Conservation (phyloP, 1,284 basidiomycete genomes). For the Ceratobasidium sp. region DNA sequence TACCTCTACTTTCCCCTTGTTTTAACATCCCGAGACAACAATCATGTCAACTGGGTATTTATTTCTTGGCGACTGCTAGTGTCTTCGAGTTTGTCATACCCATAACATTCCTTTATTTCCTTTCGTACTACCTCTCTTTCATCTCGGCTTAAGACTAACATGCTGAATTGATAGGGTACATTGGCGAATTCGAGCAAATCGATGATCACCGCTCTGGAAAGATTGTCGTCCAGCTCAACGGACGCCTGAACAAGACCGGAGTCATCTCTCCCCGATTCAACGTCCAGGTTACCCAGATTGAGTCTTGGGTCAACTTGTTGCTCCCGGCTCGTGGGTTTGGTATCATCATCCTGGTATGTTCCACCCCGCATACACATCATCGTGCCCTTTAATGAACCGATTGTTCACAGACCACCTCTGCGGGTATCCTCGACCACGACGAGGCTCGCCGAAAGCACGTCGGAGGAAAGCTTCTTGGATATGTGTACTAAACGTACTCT, state of each 20-base stretch:
- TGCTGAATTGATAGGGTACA: conserved; percentile 74
- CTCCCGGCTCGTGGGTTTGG: conserved; percentile 96
- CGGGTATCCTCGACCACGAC: conserved; percentile 99
- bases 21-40: conserved; percentile 75
- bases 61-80: conserved; percentile 31
- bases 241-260: conserved; percentile 97
- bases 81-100: conserved; percentile 38
- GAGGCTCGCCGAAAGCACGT: conserved; percentile 99
- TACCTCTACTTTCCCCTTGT: conserved; percentile 65
- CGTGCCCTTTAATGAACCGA: conserved; percentile 2
- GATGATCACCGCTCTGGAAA: conserved; percentile 99
- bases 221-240: conserved; percentile 98
- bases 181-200: conserved; percentile 99
- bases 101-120: background rate
- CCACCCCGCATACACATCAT: background rate
- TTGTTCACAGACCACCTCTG: conserved; percentile 82
- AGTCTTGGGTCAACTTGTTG: conserved; percentile 92
- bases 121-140: no score
- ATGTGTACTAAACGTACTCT: conserved; percentile 66
- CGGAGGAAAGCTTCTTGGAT: conserved; percentile 88
- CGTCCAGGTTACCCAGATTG: conserved; percentile 91
- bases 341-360: conserved; percentile 86
- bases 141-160: conserved; percentile 28
- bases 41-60: conserved; percentile 45
- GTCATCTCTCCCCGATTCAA: conserved; percentile 99